These are phyloP conservation scores for Sporothrix protearum DNA, from an alignment of 2,329 filamentous ascomycete species.

Conservation along the genomic window DNA sequence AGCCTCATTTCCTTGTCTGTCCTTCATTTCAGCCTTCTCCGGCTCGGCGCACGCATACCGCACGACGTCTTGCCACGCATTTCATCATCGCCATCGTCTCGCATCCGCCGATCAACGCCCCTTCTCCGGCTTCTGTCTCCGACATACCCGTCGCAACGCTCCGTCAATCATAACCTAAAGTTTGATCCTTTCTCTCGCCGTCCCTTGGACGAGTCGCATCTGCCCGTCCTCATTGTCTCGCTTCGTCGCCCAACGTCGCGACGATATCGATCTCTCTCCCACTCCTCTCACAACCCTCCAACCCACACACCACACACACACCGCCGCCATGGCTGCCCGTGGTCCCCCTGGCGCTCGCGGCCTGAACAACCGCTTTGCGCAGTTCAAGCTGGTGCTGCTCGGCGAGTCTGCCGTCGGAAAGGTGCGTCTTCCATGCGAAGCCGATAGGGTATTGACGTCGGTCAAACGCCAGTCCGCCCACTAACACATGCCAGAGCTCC, in stretches of 20 bases:
- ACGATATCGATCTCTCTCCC: not conserved
- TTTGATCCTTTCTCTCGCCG: too few species aligned
- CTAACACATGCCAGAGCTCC: conserved; percentile 66
- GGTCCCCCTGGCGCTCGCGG: conserved; percentile 59
- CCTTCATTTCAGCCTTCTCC: not conserved
- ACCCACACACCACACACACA: not conserved
- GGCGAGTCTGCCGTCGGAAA: conserved; percentile 99
- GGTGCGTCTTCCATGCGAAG: conserved; percentile 48
- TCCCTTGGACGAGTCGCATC: not conserved
- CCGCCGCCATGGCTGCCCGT: conserved; percentile 71
- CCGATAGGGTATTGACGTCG: not conserved
- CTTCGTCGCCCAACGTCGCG: not conserved
- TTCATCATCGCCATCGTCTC: not conserved
- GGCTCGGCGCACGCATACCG: not conserved
- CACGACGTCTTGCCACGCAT: not conserved
- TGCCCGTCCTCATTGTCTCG: not conserved
- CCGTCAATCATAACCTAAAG: not conserved
- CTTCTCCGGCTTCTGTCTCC: not conserved
- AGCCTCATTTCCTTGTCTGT: not conserved
- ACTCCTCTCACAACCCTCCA: not conserved
- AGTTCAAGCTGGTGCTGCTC: conserved; percentile 97
- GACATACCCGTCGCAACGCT: not conserved
- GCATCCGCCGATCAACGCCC: not conserved
- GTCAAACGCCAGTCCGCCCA: not conserved
- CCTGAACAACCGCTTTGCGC: conserved; percentile 83